Evolutionary conservation across 352 stramenopile genomes (phyloP).

Genomic region (Aphanomyces astaci): DNA sequence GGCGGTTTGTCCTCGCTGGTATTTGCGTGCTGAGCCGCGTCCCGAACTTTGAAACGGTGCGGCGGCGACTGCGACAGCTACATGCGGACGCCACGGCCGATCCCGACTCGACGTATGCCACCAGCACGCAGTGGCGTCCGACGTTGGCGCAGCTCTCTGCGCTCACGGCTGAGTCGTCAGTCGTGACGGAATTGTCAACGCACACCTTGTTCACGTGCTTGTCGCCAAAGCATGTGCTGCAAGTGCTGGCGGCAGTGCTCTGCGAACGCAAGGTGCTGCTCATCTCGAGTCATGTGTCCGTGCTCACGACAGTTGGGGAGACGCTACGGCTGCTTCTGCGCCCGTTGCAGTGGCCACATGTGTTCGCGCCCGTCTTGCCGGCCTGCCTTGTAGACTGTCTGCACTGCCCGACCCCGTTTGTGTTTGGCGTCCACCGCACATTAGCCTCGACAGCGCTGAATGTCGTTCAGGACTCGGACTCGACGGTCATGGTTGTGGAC

Average conservation of each 20-base stretch:
- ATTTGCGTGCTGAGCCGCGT: constrained; percentile 78
- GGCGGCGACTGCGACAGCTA: constrained; percentile 53
- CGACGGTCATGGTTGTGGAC: constrained; percentile 52
- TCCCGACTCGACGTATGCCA: background rate
- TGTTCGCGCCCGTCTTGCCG: constrained; percentile 77
- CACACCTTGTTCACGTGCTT: constrained; percentile 75
- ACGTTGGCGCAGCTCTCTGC: background rate
- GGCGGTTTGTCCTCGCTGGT: constrained; percentile 65
- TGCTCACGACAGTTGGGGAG: constrained; percentile 75
- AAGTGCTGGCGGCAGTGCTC: constrained; percentile 69
- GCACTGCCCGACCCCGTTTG: constrained; percentile 79
- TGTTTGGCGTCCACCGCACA: constrained; percentile 69
- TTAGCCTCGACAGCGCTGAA: constrained; percentile 45
- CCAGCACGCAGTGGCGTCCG: background rate
- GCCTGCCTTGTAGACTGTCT: constrained; percentile 74
- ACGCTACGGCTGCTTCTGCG: constrained; percentile 77
- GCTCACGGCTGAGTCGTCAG: background rate
- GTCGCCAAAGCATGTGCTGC: constrained; percentile 59
- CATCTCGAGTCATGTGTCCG: constrained; percentile 69
- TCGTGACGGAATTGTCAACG: constrained; percentile 54
- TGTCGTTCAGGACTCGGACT: constrained; percentile 38
- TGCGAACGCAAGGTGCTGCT: constrained; percentile 76
- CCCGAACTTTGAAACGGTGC: constrained; percentile 72
- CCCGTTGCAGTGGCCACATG: constrained; percentile 78
- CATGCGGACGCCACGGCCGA: constrained; percentile 31